phyloP scores from a whole-genome alignment of 2,329 filamentous ascomycete species.

The Westerdykella aurantiaca region DNA sequence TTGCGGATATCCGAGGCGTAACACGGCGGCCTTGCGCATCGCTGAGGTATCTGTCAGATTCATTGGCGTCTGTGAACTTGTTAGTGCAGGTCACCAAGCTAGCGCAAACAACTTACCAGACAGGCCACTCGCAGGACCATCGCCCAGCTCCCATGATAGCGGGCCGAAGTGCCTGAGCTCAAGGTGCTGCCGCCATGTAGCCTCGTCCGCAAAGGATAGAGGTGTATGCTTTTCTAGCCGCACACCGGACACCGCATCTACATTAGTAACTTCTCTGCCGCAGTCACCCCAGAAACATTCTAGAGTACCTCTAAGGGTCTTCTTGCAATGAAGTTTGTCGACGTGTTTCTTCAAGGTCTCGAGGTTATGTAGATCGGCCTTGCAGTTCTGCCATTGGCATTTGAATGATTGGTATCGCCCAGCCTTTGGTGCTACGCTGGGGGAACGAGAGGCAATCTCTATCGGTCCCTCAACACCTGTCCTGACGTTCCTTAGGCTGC shows the following conservation, averaged over 20 bases:
- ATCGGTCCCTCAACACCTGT: slow-evolving; percentile 15
- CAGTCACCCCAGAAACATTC: slow-evolving; percentile 46
- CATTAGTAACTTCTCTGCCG: slow-evolving; percentile 18
- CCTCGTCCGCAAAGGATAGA: slow-evolving; percentile 34
- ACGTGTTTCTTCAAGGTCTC: slow-evolving; percentile 56
- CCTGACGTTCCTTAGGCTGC: slow-evolving; percentile 20
- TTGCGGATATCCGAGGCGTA: slow-evolving; percentile 40
- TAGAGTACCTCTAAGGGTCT: slow-evolving; percentile 30
- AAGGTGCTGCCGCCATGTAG: slow-evolving; percentile 48
- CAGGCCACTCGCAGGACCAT: slow-evolving; percentile 51
- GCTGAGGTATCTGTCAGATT: slow-evolving; percentile 45
- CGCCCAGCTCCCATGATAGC: slow-evolving; percentile 54
- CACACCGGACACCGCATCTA: slow-evolving; percentile 20
- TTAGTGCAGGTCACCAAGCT: slow-evolving; percentile 11
- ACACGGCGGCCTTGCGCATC: slow-evolving; percentile 44
- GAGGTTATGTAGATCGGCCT: slow-evolving; percentile 56
- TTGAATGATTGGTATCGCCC: slow-evolving; percentile 45
- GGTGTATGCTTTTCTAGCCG: slow-evolving; percentile 16
- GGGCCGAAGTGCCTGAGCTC: slow-evolving; percentile 48
- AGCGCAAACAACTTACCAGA: slow-evolving; percentile 48
- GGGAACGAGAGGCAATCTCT: slow-evolving; percentile 26
- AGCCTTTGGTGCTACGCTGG: slow-evolving; percentile 22
- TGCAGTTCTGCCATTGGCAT: slow-evolving; percentile 55
- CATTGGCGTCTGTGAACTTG: slow-evolving; percentile 31
- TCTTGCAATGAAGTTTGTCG: slow-evolving; percentile 48